A percentile compares a stretch with the other conserved stretches of the same genome.
Conservation (phyloP, 306 rosid species). For the Inga leiocalycina region DNA sequence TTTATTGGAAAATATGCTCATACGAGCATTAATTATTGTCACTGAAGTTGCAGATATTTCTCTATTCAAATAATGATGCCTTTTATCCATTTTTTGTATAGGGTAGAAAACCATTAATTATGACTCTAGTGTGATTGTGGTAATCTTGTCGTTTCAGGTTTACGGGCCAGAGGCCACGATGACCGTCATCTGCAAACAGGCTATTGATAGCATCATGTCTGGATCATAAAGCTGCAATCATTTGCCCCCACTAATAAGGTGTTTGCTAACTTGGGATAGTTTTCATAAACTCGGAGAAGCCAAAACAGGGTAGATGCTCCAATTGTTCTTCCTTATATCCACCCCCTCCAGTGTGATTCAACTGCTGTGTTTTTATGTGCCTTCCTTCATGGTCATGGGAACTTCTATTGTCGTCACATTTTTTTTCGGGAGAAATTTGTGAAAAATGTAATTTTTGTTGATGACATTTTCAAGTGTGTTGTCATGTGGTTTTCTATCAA, state of each 20-base stretch:
- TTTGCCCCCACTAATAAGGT: neutral
- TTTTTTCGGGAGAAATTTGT: neutral
- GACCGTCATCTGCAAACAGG: slow-evolving; percentile 90
- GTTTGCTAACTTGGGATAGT: slow-evolving; percentile 13
- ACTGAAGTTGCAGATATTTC: neutral
- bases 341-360: neutral
- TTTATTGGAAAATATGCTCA: neutral
- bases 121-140: slow-evolving; percentile 14
- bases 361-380: slow-evolving; percentile 3
- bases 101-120: neutral
- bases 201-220: slow-evolving; percentile 73
- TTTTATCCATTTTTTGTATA: neutral
- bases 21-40: neutral
- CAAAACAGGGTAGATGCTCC: slow-evolving; percentile 6
- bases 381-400: slow-evolving; percentile 11
- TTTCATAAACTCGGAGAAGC: slow-evolving; percentile 13
- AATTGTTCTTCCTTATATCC: neutral
- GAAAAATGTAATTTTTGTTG: slow-evolving; percentile 19
- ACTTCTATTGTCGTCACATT: neutral
- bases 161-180: slow-evolving; percentile 90
- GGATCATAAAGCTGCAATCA: slow-evolving; percentile 39
- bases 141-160: slow-evolving; percentile 52
- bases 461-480: neutral
- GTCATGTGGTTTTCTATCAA: neutral
- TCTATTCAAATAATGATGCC: slow-evolving; percentile 2